These are phyloP conservation scores for Solanum ossicruentum DNA, from an alignment of 257 asterid genomes.

Conservation along the genomic window DNA sequence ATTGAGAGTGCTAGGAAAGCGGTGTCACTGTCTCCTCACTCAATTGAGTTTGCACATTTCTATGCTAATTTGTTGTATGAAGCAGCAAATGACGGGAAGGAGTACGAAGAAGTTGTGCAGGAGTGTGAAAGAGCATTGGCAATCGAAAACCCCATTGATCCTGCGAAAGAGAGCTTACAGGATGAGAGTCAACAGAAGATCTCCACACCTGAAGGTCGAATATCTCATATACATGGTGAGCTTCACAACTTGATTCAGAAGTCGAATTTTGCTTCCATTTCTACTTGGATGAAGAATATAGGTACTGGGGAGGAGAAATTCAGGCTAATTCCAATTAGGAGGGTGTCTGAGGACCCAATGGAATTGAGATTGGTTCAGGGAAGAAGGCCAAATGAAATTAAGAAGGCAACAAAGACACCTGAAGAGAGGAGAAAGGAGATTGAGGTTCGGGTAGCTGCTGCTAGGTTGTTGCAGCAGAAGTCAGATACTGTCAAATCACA, in stretches of 20 bases:
- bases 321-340: constrained; percentile 60
- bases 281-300: constrained; percentile 70
- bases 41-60: constrained; percentile 70
- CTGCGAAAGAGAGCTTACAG: constrained; percentile 75
- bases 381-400: constrained; percentile 67
- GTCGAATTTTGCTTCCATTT: constrained; percentile 63
- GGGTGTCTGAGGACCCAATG: constrained; percentile 76
- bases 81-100: constrained; percentile 52
- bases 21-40: constrained; percentile 37
- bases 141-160: constrained; percentile 71
- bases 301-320: constrained; percentile 66
- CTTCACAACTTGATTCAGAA: constrained; percentile 66
- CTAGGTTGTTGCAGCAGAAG: constrained; percentile 66
- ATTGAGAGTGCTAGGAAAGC: constrained; percentile 65
- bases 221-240: constrained; percentile 47
- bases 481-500: constrained; percentile 26
- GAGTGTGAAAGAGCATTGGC: constrained; percentile 79
- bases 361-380: constrained; percentile 53
- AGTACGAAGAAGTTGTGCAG: constrained; percentile 67
- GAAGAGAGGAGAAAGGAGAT: constrained; percentile 80
- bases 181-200: constrained; percentile 72
- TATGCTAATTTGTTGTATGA: constrained; percentile 71
- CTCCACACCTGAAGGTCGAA: constrained; percentile 40
- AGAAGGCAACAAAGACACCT: constrained; percentile 64
- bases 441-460: constrained; percentile 83